A percentile compares a stretch with the other conserved stretches of the same genome.
These are phyloP conservation scores for Xylariales sp. DNA, from an alignment of 2,329 filamentous ascomycete species.

Conservation along the genomic window DNA sequence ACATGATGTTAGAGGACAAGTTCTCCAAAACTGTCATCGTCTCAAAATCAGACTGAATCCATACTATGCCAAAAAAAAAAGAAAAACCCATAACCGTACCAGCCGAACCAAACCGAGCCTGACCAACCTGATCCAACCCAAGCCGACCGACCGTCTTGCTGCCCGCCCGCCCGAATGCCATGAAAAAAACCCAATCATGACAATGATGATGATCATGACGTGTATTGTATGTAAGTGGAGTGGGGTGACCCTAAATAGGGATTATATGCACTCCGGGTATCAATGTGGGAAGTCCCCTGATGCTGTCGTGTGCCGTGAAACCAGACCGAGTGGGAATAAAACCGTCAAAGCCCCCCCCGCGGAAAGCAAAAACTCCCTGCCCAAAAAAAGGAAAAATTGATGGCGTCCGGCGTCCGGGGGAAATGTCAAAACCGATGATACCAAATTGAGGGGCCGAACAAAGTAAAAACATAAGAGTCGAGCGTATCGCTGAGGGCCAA, in stretches of 20 bases:
- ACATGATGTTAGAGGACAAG: slow-evolving; percentile 48
- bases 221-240: slow-evolving; percentile 44
- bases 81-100: slow-evolving; percentile 9
- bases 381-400: neutral
- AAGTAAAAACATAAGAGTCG: slow-evolving; percentile 19
- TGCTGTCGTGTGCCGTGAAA: slow-evolving; percentile 47
- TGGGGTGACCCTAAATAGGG: slow-evolving; percentile 46
- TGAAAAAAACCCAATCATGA: slow-evolving; percentile 32
- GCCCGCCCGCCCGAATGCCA: slow-evolving; percentile 25
- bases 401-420: neutral
- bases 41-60: slow-evolving; percentile 30
- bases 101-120: slow-evolving; percentile 34
- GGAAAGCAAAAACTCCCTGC: slow-evolving; percentile 35
- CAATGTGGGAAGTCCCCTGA: slow-evolving; percentile 47
- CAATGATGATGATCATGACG: slow-evolving; percentile 26
- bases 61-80: slow-evolving; percentile 11
- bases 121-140: slow-evolving; percentile 36
- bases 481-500: slow-evolving; percentile 37
- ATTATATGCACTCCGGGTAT: slow-evolving; percentile 51
- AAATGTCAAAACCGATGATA: slow-evolving; percentile 15
- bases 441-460: slow-evolving; percentile 12
- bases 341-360: neutral
- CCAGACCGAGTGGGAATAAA: slow-evolving; percentile 28
- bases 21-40: slow-evolving; percentile 13
- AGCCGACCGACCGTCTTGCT: slow-evolving; percentile 26